Conservation (phyloP, 1,284 basidiomycete species). For the Neonothopanus nambi region DNA sequence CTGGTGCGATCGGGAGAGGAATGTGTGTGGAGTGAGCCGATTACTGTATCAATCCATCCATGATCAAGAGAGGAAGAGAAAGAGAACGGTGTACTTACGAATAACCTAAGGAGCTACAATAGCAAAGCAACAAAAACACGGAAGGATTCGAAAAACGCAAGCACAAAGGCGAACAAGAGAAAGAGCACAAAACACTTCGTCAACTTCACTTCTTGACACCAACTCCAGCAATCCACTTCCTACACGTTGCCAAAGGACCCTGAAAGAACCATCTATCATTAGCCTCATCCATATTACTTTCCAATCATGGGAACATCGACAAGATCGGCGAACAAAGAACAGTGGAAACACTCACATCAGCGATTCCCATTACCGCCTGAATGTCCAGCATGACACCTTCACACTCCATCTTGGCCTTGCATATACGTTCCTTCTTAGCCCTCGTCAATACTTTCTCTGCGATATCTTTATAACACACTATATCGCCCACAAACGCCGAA, state of each 20-base stretch:
- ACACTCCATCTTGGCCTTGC: conserved; percentile 33
- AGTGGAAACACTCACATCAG: conserved; percentile 35
- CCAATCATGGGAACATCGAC: not conserved
- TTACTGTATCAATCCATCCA: too few relatives aligned
- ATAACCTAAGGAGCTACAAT: too few relatives aligned
- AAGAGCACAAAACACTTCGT: too few relatives aligned
- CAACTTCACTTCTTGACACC: not conserved
- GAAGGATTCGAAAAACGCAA: not conserved
- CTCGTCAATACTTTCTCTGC: not conserved
- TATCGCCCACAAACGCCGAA: not conserved
- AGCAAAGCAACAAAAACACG: not conserved
- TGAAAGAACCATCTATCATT: not conserved
- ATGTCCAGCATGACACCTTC: conserved; percentile 47
- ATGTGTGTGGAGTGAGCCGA: too few relatives aligned
- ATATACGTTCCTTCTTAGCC: conserved; percentile 20
- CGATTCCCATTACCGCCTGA: conserved; percentile 39
- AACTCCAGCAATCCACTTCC: conserved; percentile 10
- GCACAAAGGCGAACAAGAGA: not conserved
- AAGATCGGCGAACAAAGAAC: conserved; percentile 1
- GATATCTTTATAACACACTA: not conserved
- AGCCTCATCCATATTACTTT: not conserved
- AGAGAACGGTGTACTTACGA: too few relatives aligned
- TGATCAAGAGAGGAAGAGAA: too few relatives aligned
- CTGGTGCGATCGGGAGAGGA: too few relatives aligned
- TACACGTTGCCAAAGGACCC: conserved; percentile 5